phyloP scores from a whole-genome alignment of 2,329 filamentous ascomycete species.

The Sarocladiaceae sp. region DNA sequence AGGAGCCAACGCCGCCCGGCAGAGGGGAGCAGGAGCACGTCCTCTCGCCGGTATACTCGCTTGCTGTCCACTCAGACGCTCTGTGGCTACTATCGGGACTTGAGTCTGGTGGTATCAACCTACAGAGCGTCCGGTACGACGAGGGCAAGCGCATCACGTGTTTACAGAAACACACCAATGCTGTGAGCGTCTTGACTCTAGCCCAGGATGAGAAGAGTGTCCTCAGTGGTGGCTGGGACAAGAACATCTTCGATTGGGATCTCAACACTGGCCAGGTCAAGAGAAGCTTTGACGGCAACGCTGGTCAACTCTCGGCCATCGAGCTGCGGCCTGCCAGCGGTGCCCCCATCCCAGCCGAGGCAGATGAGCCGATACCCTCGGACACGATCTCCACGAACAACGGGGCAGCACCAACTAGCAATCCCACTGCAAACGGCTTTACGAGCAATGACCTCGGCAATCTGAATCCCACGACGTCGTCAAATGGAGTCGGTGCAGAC shows the following conservation, averaged over 20 bases:
- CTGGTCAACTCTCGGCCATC: slow-evolving; percentile 79
- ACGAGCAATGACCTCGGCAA: slow-evolving; percentile 12
- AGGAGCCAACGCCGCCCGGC: slow-evolving; percentile 55
- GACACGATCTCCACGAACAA: slow-evolving; percentile 77
- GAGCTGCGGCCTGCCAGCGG: slow-evolving; percentile 76
- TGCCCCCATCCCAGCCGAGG: slow-evolving; percentile 68
- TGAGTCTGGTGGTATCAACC: slow-evolving; percentile 85
- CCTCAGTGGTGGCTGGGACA: slow-evolving; percentile 94
- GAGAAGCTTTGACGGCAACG: slow-evolving; percentile 69
- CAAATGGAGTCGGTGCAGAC: slow-evolving; percentile 22
- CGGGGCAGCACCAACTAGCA: slow-evolving; percentile 50
- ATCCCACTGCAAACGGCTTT: slow-evolving; percentile 25
- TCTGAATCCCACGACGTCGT: slow-evolving; percentile 21
- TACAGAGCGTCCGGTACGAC: slow-evolving; percentile 89
- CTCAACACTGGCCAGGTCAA: slow-evolving; percentile 75
- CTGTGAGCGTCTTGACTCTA: slow-evolving; percentile 80
- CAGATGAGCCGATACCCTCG: slow-evolving; percentile 50
- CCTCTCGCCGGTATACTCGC: slow-evolving; percentile 87
- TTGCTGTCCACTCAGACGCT: slow-evolving; percentile 84
- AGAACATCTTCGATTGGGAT: slow-evolving; percentile 91
- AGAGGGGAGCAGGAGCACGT: slow-evolving; percentile 50
- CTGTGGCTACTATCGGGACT: slow-evolving; percentile 88
- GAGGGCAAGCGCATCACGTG: slow-evolving; percentile 85
- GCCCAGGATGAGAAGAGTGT: slow-evolving; percentile 81
- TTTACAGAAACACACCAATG: slow-evolving; percentile 78